Percentiles rank a stretch among this genome's conserved stretches.
Conservation (phyloP, 306 rosid genomes). For the Ziziphus jujuba region DNA sequence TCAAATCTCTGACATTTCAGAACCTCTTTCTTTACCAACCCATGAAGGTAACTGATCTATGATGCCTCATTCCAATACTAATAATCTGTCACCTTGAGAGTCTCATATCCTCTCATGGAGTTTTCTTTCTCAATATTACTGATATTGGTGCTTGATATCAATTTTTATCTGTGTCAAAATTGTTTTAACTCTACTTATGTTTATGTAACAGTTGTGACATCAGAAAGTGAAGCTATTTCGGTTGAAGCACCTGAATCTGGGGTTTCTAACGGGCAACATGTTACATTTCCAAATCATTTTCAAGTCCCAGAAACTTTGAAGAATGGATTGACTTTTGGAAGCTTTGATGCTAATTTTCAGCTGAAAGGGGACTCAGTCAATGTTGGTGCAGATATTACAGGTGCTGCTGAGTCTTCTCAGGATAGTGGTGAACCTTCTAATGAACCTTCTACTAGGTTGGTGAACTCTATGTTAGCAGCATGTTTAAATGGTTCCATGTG, state of each 20-base stretch:
- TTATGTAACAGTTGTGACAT: slow-evolving; percentile 45
- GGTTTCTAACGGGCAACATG: slow-evolving; percentile 40
- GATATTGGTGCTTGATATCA: background rate
- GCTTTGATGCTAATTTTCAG: slow-evolving; percentile 46
- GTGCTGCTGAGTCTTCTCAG: slow-evolving; percentile 39
- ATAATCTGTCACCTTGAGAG: slow-evolving; percentile 29
- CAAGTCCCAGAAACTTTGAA: slow-evolving; percentile 68
- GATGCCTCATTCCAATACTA: slow-evolving; percentile 35
- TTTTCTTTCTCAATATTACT: background rate
- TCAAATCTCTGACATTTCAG: slow-evolving; percentile 25
- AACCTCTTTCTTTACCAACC: slow-evolving; percentile 29
- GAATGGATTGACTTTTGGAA: slow-evolving; percentile 79
- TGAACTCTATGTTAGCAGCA: slow-evolving; percentile 15
- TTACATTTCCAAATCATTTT: slow-evolving; percentile 77
- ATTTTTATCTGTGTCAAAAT: background rate
- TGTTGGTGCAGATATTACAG: slow-evolving; percentile 31
- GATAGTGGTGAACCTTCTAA: slow-evolving; percentile 37
- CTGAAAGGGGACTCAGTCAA: slow-evolving; percentile 32
- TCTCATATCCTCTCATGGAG: slow-evolving; percentile 1
- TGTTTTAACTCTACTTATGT: slow-evolving; percentile 6
- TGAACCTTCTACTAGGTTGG: slow-evolving; percentile 61
- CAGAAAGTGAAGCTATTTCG: slow-evolving; percentile 45
- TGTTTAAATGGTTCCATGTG: background rate
- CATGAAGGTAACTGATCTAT: slow-evolving; percentile 29
- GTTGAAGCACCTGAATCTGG: slow-evolving; percentile 39